These are phyloP conservation scores for Firmiana major DNA, from an alignment of 345 rosid genomes.

Conservation along the genomic window DNA sequence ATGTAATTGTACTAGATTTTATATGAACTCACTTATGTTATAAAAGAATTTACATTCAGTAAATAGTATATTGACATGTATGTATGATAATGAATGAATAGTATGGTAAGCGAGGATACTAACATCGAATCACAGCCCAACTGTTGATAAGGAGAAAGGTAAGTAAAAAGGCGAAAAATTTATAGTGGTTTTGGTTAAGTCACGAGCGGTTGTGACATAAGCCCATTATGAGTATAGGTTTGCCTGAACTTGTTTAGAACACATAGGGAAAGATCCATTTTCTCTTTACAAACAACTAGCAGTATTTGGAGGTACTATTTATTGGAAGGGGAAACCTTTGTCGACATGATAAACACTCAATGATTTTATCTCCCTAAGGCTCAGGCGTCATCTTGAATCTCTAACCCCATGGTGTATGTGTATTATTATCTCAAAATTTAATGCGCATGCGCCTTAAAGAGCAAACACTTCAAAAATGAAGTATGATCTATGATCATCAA, in stretches of 20 bases:
- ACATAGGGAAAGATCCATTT: not conserved
- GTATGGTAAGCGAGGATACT: no score
- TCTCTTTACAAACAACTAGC: not conserved
- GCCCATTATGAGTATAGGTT: no score
- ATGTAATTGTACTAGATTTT: no score
- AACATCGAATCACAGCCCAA: no score
- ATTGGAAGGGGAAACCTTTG: not conserved
- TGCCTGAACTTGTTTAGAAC: not conserved
- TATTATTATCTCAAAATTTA: not conserved
- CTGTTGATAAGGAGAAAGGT: no score
- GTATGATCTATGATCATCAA: not conserved
- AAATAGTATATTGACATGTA: no score
- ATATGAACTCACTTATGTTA: no score
- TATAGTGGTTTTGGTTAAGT: no score
- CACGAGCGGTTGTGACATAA: no score
- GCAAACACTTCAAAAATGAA: not conserved
- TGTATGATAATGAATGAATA: no score
- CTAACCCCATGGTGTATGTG: not conserved
- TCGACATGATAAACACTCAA: not conserved
- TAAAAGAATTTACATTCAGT: no score
- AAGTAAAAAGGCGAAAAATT: no score
- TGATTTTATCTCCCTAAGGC: not conserved
- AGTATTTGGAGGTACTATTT: not conserved
- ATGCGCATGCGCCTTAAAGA: not conserved
- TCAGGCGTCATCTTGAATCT: not conserved